Base-by-base conservation (phyloP, 768 basidiomycete species). In the Dacryopinax primogenitus region DNA sequence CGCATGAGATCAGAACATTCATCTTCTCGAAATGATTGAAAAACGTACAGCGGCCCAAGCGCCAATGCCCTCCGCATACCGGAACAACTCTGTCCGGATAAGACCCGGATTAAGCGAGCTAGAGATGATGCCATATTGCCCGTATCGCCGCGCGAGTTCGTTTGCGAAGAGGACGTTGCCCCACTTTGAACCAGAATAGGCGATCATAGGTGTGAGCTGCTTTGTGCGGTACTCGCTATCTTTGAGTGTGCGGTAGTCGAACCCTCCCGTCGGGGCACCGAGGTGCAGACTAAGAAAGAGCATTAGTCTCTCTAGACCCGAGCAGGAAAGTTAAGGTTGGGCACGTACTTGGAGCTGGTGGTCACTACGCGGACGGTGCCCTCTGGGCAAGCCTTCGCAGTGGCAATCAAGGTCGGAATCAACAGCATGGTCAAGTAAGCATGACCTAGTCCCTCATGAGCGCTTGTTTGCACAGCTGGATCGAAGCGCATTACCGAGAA, bases 281-380 rank as follows among this genome's bases (percentile, higher is more conserved):
- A 44, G 41, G 23, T 44, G 41, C 7, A 44, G 41, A 18, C 41
- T 44, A 44, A 6, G 18, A 6, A n/a, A n/a, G 6, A 44, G 16
- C 7, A 18, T 44, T 23, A 18, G 18, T 44, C 16, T 44, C 7
- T 18, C 18, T 44, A 23, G 7, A 37, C 18, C 36, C 18, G 11
- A 9, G 36, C 18, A 9, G 18, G 36, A 18, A 9, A 18, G 36
- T 18, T 37, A 37, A 37, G 11, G 36, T 18, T 9, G 36, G 36
- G 36, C 6, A 44, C 41, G 41, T 18, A 44, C 41, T 44, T 44
- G 3, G 83, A 83, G 4, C 81, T 77, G 12, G 77, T 76, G 3
- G 74, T 81, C 37, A 84, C 74, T 36, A 84, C 71, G 39, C 84
- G 82, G 2, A 77, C 72, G 58, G 78, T 78, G 62, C 76, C 74